A percentile compares a stretch with the other conserved stretches of the same genome.
These are phyloP conservation scores for Wickerhamiella vanderwaltii DNA, from an alignment of 805 yeast species.

Conservation along the genomic window DNA sequence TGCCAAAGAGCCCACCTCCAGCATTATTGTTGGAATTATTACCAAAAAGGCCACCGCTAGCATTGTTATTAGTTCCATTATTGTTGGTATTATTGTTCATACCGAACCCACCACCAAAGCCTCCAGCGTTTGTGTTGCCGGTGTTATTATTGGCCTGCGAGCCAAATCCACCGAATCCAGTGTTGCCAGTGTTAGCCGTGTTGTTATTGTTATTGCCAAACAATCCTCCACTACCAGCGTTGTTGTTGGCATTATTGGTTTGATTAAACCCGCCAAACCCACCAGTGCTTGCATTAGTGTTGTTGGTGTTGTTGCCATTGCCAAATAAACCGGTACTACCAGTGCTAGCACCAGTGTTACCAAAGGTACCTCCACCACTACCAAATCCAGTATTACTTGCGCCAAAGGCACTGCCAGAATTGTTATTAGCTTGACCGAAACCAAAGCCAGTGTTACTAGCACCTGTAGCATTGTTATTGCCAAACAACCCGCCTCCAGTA, in stretches of 20 bases:
- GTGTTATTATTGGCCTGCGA: conserved; percentile 19
- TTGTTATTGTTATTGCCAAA: conserved; percentile 18
- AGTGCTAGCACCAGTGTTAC: conserved; percentile 6
- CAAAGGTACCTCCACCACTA: conserved; percentile 12
- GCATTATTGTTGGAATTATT: conserved; percentile 5
- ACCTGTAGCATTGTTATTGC: conserved; percentile 20
- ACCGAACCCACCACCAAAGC: conserved; percentile 20
- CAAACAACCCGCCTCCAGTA: conserved; percentile 18
- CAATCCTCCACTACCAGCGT: conserved; percentile 17
- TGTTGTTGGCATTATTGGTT: conserved; percentile 15
- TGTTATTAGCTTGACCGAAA: conserved; percentile 12
- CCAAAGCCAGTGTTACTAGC: neutral
- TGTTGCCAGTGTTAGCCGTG: conserved; percentile 14
- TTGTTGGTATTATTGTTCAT: conserved; percentile 14
- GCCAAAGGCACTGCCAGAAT: conserved; percentile 16
- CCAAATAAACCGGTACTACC: conserved; percentile 17
- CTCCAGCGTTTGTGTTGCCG: conserved; percentile 14
- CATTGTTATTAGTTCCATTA: neutral
- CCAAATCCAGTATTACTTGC: conserved; percentile 4
- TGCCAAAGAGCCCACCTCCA: conserved; percentile 13
- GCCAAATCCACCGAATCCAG: conserved; percentile 19
- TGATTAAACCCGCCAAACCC: conserved; percentile 17
- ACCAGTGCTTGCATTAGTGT: conserved; percentile 9
- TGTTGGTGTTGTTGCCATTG: conserved; percentile 10
- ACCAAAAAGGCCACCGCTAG: conserved; percentile 8